These are phyloP conservation scores for Coprinopsis sp. DNA, from an alignment of 768 basidiomycete genomes.

Conservation along the genomic window DNA sequence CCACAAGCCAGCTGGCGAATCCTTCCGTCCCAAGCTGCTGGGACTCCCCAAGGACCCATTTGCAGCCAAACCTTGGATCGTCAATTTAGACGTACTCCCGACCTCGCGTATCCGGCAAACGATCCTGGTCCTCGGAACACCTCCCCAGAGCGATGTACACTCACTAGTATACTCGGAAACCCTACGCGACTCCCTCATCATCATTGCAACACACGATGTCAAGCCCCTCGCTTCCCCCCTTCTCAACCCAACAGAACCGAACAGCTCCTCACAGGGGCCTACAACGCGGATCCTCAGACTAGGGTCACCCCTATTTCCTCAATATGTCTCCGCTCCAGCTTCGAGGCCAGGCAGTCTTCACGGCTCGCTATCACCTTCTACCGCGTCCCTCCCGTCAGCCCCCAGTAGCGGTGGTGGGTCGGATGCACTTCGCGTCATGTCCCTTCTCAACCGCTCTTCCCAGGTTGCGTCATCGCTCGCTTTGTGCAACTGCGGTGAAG, in stretches of 20 bases:
- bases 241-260: constrained; percentile 14
- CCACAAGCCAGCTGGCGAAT: neutral
- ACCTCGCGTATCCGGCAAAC: neutral
- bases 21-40: neutral
- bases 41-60: neutral
- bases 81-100: neutral
- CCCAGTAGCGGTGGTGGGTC: constrained; percentile 32
- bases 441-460: constrained; percentile 36
- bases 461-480: constrained; percentile 23
- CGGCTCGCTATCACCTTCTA: constrained; percentile 16
- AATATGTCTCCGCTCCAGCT: constrained; percentile 1
- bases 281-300: neutral
- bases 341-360: constrained; percentile 7
- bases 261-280: neutral
- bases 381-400: constrained; percentile 30
- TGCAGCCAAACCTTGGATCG: neutral
- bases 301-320: neutral
- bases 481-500: neutral
- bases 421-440: constrained; percentile 37
- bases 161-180: constrained; percentile 30
- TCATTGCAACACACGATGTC: constrained; percentile 34
- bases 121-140: constrained; percentile 40
- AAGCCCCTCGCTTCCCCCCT: constrained; percentile 12
- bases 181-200: constrained; percentile 31
- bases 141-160: constrained; percentile 27